Percentiles rank a stretch among this genome's conserved stretches.
Evolutionary conservation across 306 rosid genomes (phyloP).

Genomic region (Quercus engelmannii): DNA sequence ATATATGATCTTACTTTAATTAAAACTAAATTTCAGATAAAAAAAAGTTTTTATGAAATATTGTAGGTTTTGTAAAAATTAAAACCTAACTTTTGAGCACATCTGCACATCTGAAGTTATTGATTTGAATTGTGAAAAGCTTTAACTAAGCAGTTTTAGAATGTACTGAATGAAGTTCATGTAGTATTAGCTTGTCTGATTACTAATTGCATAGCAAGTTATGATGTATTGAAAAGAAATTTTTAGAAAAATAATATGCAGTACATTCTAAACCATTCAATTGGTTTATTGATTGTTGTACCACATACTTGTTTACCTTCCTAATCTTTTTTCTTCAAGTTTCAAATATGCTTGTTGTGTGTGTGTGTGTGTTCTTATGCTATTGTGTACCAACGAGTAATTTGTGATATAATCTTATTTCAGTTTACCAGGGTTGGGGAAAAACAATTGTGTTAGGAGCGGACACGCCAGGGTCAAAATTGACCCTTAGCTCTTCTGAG

Average conservation of each 20-base stretch:
- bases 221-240: not conserved
- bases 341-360: not conserved
- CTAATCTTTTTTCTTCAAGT: not conserved
- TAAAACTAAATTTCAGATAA: no score
- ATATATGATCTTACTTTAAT: no score
- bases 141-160: no score
- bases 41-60: no score
- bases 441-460: constrained; percentile 74
- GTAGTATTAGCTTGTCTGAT: no score
- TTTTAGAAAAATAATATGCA: not conserved
- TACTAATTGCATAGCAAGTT: no score
- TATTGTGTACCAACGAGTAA: not conserved
- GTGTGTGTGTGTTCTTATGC: not conserved
- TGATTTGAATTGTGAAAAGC: no score
- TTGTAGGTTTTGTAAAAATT: no score
- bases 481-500: constrained; percentile 40
- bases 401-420: not conserved
- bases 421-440: constrained; percentile 75
- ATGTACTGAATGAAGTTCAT: no score
- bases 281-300: not conserved
- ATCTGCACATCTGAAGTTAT: no score
- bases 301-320: not conserved
- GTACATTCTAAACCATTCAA: not conserved
- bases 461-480: constrained; percentile 52
- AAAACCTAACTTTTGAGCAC: no score